Evolutionary conservation across 805 yeast genomes (phyloP), one percentile per base, ranked within the genome.

Genomic region (Myxozyma kluyveri): DNA sequence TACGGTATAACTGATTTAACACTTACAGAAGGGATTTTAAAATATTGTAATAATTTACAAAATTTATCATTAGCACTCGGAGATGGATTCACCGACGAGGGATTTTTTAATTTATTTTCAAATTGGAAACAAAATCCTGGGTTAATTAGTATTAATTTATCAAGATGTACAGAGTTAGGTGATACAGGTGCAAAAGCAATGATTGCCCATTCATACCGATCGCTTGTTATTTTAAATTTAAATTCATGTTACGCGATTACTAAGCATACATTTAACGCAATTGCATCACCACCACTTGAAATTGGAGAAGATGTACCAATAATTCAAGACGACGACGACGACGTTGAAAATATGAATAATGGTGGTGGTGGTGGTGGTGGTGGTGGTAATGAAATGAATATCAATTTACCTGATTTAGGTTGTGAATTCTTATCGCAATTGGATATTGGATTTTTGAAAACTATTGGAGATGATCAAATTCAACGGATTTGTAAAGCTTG

Each of bases 391-490:
- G n/a, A n/a, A n/a, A n/a, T n/a, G n/a, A n/a, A n/a, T n/a, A n/a
- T n/a, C n/a, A n/a, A n/a, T n/a, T n/a, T n/a, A n/a, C n/a, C n/a
- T n/a, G n/a, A n/a, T 5, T 53, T 18, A 54, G 65, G 12, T 72
- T 81, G 40, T 86, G 89, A 56, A 1, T 75, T 82, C 26, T 69
- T 91, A 39, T 80, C 88, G 0, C 76, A 80, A 31, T 61, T 87
- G 17, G 93, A 91, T 66, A 64, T 82, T 12, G 95, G 97, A 0
- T 91, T 91, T 68, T 86, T 88, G 2, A 73, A 95, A 36, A 73
- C 81, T 19, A 77, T 88, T 10, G 88, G 88, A 64, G 88, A 91
- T 67, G 76, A 74, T 18, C 76, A 81, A 0, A 66, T 90, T n/a
- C 78, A 77, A 23, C 63, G 76, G 26, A 60, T 88, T 19, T 76